A percentile compares a stretch with the other conserved stretches of the same genome.
Conservation (phyloP, 75 land plant species). For the Selaginella moellendorffii region DNA sequence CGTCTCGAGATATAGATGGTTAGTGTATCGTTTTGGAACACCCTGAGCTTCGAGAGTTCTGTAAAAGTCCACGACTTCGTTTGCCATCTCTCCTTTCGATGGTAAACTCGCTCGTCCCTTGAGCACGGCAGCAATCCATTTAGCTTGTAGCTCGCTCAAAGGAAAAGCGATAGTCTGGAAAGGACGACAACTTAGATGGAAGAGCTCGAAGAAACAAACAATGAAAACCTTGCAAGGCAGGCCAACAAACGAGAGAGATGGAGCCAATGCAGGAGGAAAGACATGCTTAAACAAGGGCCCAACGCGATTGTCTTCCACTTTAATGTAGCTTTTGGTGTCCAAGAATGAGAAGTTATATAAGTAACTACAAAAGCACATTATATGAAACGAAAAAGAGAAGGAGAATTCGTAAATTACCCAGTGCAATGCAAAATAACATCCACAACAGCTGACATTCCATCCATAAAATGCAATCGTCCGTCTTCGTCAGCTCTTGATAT, state of each 20-base stretch:
- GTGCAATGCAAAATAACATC: too few species aligned
- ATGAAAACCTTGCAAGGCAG: constrained; percentile 65
- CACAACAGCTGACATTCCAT: too few species aligned
- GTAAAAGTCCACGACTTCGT: background rate
- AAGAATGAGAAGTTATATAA: constrained; percentile 74
- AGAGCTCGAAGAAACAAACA: background rate
- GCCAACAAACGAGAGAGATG: constrained; percentile 86
- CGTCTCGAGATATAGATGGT: background rate
- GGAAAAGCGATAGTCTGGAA: constrained; percentile 12
- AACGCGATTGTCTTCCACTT: constrained; percentile 63
- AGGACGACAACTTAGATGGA: background rate
- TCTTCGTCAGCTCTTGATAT: too few species aligned
- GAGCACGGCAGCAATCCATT: background rate
- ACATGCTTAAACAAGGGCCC: constrained; percentile 86
- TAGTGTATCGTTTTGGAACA: background rate
- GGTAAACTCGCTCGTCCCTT: background rate
- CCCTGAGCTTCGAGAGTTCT: background rate
- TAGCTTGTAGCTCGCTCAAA: constrained; percentile 11
- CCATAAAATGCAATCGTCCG: too few species aligned
- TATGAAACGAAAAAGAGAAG: background rate
- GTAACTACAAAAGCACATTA: constrained; percentile 43
- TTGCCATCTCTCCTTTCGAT: background rate
- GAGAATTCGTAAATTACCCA: constrained; percentile 34
- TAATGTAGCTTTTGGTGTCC: constrained; percentile 49
- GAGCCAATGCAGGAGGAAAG: constrained; percentile 78